A percentile compares a stretch with the other conserved stretches of the same genome.
Evolutionary conservation across 1,284 basidiomycete species (phyloP).

Genomic region (Ganoderma lucidum): DNA sequence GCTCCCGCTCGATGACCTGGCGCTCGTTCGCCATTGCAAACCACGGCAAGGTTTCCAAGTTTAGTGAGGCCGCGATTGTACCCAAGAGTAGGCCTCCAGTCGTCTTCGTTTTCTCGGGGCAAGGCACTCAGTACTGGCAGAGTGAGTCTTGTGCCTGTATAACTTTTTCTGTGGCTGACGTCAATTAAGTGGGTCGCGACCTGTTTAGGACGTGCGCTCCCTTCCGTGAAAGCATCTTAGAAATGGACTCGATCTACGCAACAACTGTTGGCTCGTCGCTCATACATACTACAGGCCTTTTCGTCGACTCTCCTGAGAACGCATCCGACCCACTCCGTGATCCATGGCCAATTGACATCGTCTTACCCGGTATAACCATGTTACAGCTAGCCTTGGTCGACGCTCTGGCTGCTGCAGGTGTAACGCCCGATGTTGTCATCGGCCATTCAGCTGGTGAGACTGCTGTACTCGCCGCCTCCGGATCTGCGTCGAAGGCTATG

Average conservation of each 20-base stretch:
- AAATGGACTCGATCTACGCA: constrained; percentile 44
- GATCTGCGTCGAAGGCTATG: constrained; percentile 48
- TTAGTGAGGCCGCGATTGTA: constrained; percentile 37
- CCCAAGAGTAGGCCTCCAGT: constrained; percentile 40
- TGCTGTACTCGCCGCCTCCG: constrained; percentile 51
- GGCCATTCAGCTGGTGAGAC: constrained; percentile 55
- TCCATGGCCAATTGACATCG: constrained; percentile 44
- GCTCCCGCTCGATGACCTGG: constrained; percentile 46
- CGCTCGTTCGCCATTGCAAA: constrained; percentile 35
- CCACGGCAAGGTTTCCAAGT: constrained; percentile 10
- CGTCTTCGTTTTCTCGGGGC: constrained; percentile 51
- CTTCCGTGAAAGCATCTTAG: constrained; percentile 46
- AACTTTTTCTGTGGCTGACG: neutral
- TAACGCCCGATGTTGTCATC: constrained; percentile 47
- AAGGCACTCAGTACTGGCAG: constrained; percentile 50
- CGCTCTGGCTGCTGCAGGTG: constrained; percentile 43
- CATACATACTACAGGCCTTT: constrained; percentile 38
- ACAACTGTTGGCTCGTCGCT: constrained; percentile 43
- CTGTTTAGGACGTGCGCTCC: constrained; percentile 43
- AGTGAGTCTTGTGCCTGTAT: constrained; percentile 36
- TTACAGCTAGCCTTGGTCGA: constrained; percentile 55
- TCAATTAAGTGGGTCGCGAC: constrained; percentile 47
- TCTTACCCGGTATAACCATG: constrained; percentile 48
- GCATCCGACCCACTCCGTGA: constrained; percentile 37
- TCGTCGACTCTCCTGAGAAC: constrained; percentile 26